Base-by-base conservation (phyloP, 2,329 filamentous ascomycete species). In the Talaromyces sp. region DNA sequence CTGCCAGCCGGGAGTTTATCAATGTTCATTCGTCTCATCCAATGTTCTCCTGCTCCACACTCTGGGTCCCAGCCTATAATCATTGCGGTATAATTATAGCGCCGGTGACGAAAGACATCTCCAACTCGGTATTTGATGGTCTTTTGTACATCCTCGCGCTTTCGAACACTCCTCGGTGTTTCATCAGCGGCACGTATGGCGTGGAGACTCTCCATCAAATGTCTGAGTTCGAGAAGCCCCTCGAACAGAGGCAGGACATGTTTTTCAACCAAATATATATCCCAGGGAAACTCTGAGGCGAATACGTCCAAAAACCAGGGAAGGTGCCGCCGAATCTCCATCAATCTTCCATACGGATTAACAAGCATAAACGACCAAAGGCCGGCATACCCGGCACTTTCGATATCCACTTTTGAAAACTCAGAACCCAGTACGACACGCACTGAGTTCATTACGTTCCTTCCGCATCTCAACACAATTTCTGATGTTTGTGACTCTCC, bases 31-130 rank as follows among this genome's bases (percentile, higher is more conserved):
- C 82, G 80, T 70, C 80, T 78, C 69, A 85, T 88, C 87, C 82
- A 89, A 62, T 80, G 81, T 66, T 87, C 86, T 56, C 80, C 78
- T 11, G 81, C 82, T 58, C 77, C 82, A 69, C 82, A 88, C 64
- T 81, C 80, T 27, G 75, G 75, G 66, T 89, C 87, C 93, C 93
- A 99, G n/a, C 93, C 93, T 14, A 89, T 90, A 61, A 99, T 89
- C 27, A 96, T 84, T 19, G 89, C 93, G 55, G 87, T 80, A 72
- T 93, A 96, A 21, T 83, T 79, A 71, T 95, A 96, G 52, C 92
- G 84, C 63, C 82, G 86, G 75, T 99, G 95, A 54, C 82, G 83
- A 71, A 98, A 96, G 7, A 96, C 83, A 67, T 96, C 89, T 0
- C 95, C 95, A 55, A 96, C 84, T 56, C 81, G 84, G 72, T 86